These are phyloP conservation scores for Diplodia mutila DNA, from an alignment of 2,329 filamentous ascomycete genomes.

Conservation along the genomic window DNA sequence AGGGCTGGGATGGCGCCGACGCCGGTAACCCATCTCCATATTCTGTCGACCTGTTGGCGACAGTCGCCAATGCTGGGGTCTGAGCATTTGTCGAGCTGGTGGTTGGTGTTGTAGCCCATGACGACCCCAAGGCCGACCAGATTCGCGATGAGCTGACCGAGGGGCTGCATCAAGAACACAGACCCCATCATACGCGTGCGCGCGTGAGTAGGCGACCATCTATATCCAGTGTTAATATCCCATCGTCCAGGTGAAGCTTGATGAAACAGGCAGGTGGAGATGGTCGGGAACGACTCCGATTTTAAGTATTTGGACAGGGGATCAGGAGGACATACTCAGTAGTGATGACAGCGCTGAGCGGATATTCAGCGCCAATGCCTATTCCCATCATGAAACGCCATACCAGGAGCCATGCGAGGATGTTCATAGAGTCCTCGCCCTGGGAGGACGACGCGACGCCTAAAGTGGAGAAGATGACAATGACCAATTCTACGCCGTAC, in stretches of 20 bases:
- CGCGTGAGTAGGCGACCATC: neutral
- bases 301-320: too few species aligned
- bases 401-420: slow-evolving; percentile 45
- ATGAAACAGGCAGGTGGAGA: too few species aligned
- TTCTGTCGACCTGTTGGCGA: slow-evolving; percentile 38
- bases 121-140: slow-evolving; percentile 26
- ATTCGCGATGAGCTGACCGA: slow-evolving; percentile 40
- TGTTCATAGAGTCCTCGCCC: slow-evolving; percentile 42
- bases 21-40: slow-evolving; percentile 40
- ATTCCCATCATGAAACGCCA: slow-evolving; percentile 48
- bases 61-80: slow-evolving; percentile 30
- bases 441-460: slow-evolving; percentile 44
- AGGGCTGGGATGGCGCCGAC: slow-evolving; percentile 45
- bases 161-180: slow-evolving; percentile 49
- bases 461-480: slow-evolving; percentile 46
- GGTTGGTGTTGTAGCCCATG: slow-evolving; percentile 19
- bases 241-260: too few species aligned
- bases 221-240: neutral
- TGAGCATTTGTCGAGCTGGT: slow-evolving; percentile 2
- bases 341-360: slow-evolving; percentile 44
- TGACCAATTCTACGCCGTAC: slow-evolving; percentile 47
- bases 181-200: slow-evolving; percentile 47
- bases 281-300: too few species aligned
- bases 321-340: slow-evolving; percentile 35
- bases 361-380: slow-evolving; percentile 45